A percentile compares a stretch with the other conserved stretches of the same genome.
These are phyloP conservation scores for Gaertneriomyces sp. DNA, from an alignment of 192 early-diverging fungal species.

Conservation along the genomic window DNA sequence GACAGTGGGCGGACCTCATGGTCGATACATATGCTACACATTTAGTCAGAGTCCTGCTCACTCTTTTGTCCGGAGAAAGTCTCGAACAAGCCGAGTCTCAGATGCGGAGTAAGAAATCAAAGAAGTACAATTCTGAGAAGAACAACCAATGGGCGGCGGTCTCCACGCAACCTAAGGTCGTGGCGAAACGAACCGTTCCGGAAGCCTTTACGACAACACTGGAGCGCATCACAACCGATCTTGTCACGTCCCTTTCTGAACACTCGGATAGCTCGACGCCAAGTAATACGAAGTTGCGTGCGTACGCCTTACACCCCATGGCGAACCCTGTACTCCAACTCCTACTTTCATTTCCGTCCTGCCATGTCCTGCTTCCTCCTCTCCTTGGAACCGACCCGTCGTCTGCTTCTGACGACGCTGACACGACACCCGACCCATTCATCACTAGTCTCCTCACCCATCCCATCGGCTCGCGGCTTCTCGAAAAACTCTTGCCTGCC, in stretches of 20 bases:
- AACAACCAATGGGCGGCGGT: conserved; percentile 14
- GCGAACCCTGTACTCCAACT: conserved; percentile 78
- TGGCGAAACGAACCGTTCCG: conserved; percentile 52
- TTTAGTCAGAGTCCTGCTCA: conserved; percentile 66
- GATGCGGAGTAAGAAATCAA: conserved; percentile 75
- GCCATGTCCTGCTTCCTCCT: conserved; percentile 18
- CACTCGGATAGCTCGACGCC: too few species aligned
- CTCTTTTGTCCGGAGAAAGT: conserved; percentile 63
- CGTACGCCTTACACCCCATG: conserved; percentile 59
- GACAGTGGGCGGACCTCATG: conserved; percentile 52
- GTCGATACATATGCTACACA: conserved; percentile 73
- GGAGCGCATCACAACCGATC: conserved; percentile 40
- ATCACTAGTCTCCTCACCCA: conserved; percentile 58
- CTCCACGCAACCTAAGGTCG: not conserved
- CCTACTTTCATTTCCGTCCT: conserved; percentile 32
- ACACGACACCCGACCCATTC: conserved; percentile 25
- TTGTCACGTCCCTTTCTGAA: conserved; percentile 42
- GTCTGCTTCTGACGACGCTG: not conserved
- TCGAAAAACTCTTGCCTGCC: conserved; percentile 60
- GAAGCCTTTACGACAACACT: conserved; percentile 58
- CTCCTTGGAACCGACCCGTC: conserved; percentile 6
- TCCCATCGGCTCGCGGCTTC: conserved; percentile 73
- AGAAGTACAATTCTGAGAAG: conserved; percentile 44
- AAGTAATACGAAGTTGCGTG: conserved; percentile 48
- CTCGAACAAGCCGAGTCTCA: conserved; percentile 46